Evolutionary conservation across 495 filamentous ascomycete species (phyloP), one percentile per base, ranked within the genome.

Genomic region (Talaromyces liani): DNA sequence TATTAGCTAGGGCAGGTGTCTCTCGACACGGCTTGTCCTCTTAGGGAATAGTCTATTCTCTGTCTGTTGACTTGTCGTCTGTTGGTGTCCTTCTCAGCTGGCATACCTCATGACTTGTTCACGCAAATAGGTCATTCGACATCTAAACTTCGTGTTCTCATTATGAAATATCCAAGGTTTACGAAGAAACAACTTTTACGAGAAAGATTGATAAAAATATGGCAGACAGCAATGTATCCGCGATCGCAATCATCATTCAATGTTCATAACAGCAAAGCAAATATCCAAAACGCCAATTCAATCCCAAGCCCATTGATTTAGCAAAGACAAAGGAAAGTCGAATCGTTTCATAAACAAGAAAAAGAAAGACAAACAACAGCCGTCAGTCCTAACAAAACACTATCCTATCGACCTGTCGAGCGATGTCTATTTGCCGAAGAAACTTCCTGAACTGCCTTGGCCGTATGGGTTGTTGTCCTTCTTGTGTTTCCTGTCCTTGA

Each of bases 351-450:
- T 45, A 51, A 24, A 64, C 27, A 63, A 61, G 58, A 39, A 14
- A 58, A 65, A 64, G 59, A 51, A 60, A 60, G 33, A 39, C 24
- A 54, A 9, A 51, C 1, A 56, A 36, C 8, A 41, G 10, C 1
- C 36, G 36, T 41, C 14, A 41, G 36, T 41, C 36, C 16, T 6
- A 14, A 41, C 3, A 16, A 5, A 41, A 16, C 36, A 41, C 14
- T 41, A 41, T 14, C 36, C 36, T 2, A 9, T 41, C 36, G 36
- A 41, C 36, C 33, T 31, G 29, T 27, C 27, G 27, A 27, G 63
- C 57, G 22, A 54, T n/a, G 34, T 58, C 65, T 75, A 79, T 68
- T 72, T 77, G 71, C 77, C 76, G 72, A 80, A 80, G 72, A 75
- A 80, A 59, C 36, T 41, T 39, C 34, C 34, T 63, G 69, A 51